Evolutionary conservation across 148 eudicot species (phyloP).

Genomic region (Diospyros lotus): DNA sequence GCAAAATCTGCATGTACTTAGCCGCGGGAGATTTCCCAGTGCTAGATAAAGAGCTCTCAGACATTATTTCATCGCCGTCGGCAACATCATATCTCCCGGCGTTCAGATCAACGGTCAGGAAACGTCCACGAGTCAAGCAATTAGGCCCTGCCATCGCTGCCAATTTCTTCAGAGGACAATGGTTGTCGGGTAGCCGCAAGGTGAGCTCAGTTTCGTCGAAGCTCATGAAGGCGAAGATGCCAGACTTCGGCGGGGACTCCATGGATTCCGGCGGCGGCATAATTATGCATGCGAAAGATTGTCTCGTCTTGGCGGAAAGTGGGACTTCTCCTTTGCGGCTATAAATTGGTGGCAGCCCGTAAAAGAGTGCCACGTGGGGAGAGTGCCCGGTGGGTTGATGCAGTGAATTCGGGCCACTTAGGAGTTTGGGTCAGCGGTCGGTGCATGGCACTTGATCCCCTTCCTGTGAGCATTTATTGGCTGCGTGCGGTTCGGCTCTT

Average conservation of each 20-base stretch:
- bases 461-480: too few species aligned
- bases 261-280: background rate
- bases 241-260: background rate
- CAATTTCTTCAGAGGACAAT: background rate
- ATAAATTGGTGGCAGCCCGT: background rate
- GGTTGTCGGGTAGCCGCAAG: background rate
- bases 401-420: background rate
- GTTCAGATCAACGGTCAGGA: background rate
- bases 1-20: background rate
- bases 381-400: background rate
- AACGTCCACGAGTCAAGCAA: background rate
- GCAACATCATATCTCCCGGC: background rate
- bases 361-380: background rate
- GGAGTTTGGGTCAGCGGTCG: background rate
- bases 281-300: background rate
- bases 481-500: too few species aligned
- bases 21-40: background rate
- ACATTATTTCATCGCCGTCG: background rate
- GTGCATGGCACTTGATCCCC: background rate
- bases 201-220: slow-evolving; percentile 9
- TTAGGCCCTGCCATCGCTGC: background rate
- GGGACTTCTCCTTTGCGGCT: too few species aligned
- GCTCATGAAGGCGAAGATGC: background rate
- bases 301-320: too few species aligned
- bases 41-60: background rate